Evolutionary conservation across 306 rosid genomes (phyloP), one percentile per base, ranked within the genome.

Genomic region (Coriaria nepalensis): DNA sequence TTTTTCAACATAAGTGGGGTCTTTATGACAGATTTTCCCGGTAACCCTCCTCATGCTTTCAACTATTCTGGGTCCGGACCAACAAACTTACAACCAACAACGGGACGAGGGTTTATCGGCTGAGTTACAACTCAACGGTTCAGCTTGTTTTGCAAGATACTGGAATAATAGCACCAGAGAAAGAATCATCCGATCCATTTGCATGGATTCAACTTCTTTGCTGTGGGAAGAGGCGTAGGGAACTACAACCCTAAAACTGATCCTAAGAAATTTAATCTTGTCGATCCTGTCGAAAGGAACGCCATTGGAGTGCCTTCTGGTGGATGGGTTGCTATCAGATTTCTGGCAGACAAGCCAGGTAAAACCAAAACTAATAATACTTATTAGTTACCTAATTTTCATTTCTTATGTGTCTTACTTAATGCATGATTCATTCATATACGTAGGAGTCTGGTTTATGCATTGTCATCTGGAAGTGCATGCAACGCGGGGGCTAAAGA

Each of bases 401-500:
- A 55, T 4, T 44, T 13, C 35, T 20, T 20, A 20, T 20, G 29
- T 20, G 29, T 20, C 3, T 20, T 3, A 20, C 29, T 20, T 20
- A 20, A 20, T 20, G 12, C 10, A 53, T 37, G 33, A 14, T 20
- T 40, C 15, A 11, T 20, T 39, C 42, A 6, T 29, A 36, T 43
- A 20, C 35, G n/a, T 35, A 87, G 96, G 96, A 42, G 86, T 83
- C 7, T 87, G 96, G 96, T 87, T 87, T 68, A 4, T 87, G 80
- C 96, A 87, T 40, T 87, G 96, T 35, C 96, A 87, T 67, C 57
- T 87, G 72, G 96, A 87, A 57, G 76, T 78, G 36, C 96, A 87
- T 46, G 83, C 96, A 44, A 72, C 96, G 35, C 80, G 96, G 96
- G 96, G 96, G 3, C 76, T 88, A 50, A 84, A 88, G 78, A 88